These are phyloP conservation scores for Inga laurina DNA, from an alignment of 306 rosid species.

Conservation along the genomic window DNA sequence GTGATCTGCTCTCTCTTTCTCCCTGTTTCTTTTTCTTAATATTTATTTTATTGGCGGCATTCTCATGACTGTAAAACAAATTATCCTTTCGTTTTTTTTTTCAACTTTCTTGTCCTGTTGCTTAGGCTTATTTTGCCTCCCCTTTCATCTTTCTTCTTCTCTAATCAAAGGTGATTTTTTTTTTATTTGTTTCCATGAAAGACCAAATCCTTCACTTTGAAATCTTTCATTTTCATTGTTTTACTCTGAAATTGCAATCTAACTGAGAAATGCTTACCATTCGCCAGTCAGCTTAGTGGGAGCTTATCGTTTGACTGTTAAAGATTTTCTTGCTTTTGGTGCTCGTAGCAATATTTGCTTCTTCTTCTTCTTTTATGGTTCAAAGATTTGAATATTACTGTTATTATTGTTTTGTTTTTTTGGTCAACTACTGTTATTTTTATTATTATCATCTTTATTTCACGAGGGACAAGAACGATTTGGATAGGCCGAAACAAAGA, in stretches of 20 bases:
- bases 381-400: neutral
- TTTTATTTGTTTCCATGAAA: neutral
- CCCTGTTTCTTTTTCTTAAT: neutral
- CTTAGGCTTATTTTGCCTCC: neutral
- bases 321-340: neutral
- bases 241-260: neutral
- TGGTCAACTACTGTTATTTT: too few relatives aligned
- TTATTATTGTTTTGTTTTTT: too few relatives aligned
- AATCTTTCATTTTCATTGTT: neutral
- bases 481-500: neutral
- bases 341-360: neutral
- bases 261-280: neutral
- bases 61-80: neutral
- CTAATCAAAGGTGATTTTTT: neutral
- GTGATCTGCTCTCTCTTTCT: neutral
- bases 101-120: neutral
- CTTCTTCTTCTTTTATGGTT: neutral
- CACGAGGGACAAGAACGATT: neutral
- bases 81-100: neutral
- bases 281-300: neutral
- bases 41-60: neutral
- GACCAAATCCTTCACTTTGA: neutral
- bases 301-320: neutral
- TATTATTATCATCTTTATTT: neutral
- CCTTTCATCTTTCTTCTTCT: neutral